A percentile compares a stretch with the other conserved stretches of the same genome.
phyloP scores from a whole-genome alignment of 768 basidiomycete genomes.

The Mycena rebaudengoi region DNA sequence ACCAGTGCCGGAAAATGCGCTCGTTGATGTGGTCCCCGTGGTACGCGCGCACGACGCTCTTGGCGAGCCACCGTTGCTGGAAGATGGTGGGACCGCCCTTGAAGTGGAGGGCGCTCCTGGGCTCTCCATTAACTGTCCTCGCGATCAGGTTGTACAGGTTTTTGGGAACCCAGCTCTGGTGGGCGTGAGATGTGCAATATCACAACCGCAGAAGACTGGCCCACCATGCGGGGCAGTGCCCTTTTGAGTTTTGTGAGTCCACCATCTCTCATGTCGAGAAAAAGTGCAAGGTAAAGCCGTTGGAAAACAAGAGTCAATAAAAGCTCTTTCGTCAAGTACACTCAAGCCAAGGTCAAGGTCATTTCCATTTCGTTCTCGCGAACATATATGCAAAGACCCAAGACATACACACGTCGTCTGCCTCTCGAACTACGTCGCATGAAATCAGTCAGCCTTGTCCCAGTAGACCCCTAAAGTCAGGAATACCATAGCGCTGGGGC shows the following conservation, averaged over 20 bases:
- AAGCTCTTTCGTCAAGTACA: no score
- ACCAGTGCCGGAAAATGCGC: slow-evolving; percentile 94
- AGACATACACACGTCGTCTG: no score
- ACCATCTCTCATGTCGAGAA: slow-evolving; percentile 50
- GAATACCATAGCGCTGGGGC: no score
- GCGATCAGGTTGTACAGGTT: slow-evolving; percentile 93
- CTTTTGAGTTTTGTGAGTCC: slow-evolving; percentile 48
- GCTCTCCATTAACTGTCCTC: slow-evolving; percentile 63
- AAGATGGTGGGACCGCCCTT: slow-evolving; percentile 72
- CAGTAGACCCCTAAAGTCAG: no score
- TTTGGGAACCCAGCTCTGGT: slow-evolving; percentile 86
- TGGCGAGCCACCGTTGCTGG: slow-evolving; percentile 91
- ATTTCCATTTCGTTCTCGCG: no score
- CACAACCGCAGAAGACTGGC: slow-evolving; percentile 21
- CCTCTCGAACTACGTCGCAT: no score
- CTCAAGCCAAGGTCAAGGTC: no score
- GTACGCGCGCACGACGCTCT: slow-evolving; percentile 89
- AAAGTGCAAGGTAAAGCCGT: not conserved
- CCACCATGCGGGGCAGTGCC: slow-evolving; percentile 85
- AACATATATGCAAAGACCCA: no score
- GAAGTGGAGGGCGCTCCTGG: slow-evolving; percentile 65
- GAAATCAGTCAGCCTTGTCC: no score
- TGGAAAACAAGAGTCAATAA: no score
- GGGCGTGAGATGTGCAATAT: not conserved
- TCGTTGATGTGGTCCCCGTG: slow-evolving; percentile 96